phyloP scores from a whole-genome alignment of 2,329 filamentous ascomycete species.

The Chaetomiaceae sp. region DNA sequence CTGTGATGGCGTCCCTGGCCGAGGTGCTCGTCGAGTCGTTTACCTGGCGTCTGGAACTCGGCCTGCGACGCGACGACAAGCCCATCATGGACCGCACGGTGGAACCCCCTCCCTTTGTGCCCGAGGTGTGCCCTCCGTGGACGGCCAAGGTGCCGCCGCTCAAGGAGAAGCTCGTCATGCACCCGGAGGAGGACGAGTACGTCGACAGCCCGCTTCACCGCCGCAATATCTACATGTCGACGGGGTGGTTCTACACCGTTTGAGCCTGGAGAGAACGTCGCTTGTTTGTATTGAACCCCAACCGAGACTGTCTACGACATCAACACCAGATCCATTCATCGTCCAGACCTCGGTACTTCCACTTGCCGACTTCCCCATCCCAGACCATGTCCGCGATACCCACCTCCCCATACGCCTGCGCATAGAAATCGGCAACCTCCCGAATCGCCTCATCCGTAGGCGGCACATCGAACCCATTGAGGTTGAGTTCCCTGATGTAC shows the following conservation, averaged over 20 bases:
- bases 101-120: background rate
- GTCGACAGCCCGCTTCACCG: constrained; percentile 4
- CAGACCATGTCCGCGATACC: constrained; percentile 5
- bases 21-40: constrained; percentile 8
- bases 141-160: no score
- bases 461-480: constrained; percentile 4
- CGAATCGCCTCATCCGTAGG: constrained; percentile 1
- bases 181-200: no score
- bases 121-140: background rate
- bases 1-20: constrained; percentile 6
- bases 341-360: background rate
- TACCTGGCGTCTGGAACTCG: constrained; percentile 1
- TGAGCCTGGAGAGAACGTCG: background rate
- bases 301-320: no score
- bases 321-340: background rate
- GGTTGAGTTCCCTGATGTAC: constrained; percentile 3
- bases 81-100: background rate
- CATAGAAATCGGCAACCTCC: constrained; percentile 1
- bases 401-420: background rate
- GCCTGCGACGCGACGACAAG: background rate
- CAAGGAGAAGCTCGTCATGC: no score
- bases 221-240: constrained; percentile 6
- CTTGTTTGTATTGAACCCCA: background rate
- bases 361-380: background rate
- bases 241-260: constrained; percentile 10